Conservation (phyloP, 352 stramenopile species). For the Phytophthora fragariaefolia region DNA sequence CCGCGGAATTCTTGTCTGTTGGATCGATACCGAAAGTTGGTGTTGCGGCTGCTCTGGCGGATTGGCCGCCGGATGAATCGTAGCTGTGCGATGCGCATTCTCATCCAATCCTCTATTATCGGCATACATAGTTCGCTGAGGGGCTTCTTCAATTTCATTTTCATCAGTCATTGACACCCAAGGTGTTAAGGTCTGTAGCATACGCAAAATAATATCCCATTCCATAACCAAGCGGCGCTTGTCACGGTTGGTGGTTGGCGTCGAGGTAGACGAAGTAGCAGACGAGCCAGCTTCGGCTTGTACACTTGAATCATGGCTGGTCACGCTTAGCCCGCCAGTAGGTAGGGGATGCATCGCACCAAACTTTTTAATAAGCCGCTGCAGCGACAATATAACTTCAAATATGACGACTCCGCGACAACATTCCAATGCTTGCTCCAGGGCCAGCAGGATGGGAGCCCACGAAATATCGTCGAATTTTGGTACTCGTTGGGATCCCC, state of each 20-base stretch:
- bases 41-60: conserved; percentile 29
- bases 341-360: conserved; percentile 32
- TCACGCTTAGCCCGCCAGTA: conserved; percentile 14
- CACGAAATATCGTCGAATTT: conserved; percentile 82
- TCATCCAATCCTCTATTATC: conserved; percentile 22
- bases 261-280: neutral
- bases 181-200: conserved; percentile 66
- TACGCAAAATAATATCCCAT: conserved; percentile 88
- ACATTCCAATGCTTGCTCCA: conserved; percentile 69
- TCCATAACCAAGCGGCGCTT: conserved; percentile 66
- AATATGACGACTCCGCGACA: conserved; percentile 85
- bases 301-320: conserved; percentile 6
- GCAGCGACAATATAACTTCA: conserved; percentile 87
- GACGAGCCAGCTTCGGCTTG: conserved; percentile 3
- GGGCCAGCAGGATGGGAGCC: conserved; percentile 69
- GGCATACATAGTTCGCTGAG: conserved; percentile 8
- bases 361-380: conserved; percentile 90
- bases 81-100: conserved; percentile 16
- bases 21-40: conserved; percentile 55
- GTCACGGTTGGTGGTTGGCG: conserved; percentile 14
- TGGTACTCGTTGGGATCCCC: conserved; percentile 80
- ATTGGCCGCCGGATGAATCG: conserved; percentile 24
- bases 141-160: conserved; percentile 36
- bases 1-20: conserved; percentile 76
- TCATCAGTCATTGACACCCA: conserved; percentile 72